Evolutionary conservation across 1,139 yeast genomes (phyloP).

Genomic region (Pneumocystis canis): DNA sequence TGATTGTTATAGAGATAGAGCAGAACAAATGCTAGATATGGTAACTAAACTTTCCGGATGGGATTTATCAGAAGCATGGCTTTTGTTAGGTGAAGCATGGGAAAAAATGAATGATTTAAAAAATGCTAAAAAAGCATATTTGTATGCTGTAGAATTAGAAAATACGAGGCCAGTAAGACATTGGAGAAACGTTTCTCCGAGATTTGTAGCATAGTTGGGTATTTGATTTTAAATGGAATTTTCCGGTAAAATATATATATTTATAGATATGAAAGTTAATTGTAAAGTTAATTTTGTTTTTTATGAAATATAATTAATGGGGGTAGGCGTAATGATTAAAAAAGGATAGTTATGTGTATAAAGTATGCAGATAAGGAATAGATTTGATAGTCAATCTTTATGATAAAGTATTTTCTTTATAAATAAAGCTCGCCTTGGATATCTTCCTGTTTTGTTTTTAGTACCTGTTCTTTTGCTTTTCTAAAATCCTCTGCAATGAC

Average conservation of each 20-base stretch:
- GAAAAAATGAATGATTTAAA: neutral
- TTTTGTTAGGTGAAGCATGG: neutral
- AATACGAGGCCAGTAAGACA: neutral
- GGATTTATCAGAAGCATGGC: neutral
- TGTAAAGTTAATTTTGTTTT: neutral
- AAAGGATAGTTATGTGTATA: neutral
- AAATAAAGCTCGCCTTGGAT: conserved; percentile 88
- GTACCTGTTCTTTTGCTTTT: conserved; percentile 87
- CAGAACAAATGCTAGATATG: neutral
- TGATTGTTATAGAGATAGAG: neutral
- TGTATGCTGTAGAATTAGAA: conserved; percentile 1
- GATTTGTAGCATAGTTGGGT: neutral
- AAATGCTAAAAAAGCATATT: neutral
- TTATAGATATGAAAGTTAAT: neutral
- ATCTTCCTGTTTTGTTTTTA: conserved; percentile 95
- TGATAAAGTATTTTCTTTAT: conserved; percentile 23
- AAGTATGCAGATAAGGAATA: neutral
- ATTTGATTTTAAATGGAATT: neutral
- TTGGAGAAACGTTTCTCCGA: neutral
- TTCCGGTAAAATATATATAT: neutral
- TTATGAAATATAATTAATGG: neutral
- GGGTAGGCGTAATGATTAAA: neutral
- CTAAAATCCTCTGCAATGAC: conserved; percentile 91
- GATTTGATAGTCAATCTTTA: neutral
- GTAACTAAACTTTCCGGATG: neutral